These are phyloP conservation scores for Hansenula sp. DNA, from an alignment of 1,139 yeast genomes.

Conservation along the genomic window DNA sequence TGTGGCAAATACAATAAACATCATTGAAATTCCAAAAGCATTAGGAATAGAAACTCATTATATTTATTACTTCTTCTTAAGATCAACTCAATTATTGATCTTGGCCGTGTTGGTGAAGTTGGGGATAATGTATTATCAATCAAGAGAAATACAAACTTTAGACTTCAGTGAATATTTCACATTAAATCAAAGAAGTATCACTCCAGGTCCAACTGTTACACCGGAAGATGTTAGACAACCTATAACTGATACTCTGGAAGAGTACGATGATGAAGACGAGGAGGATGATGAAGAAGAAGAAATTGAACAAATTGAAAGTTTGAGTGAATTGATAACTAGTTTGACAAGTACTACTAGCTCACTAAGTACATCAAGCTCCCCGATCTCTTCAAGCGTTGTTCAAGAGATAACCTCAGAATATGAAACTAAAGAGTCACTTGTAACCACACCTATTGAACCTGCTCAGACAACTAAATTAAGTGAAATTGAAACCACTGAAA, in stretches of 20 bases:
- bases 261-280: background rate
- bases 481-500: too few relatives aligned
- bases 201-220: background rate
- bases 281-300: too few relatives aligned
- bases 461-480: too few relatives aligned
- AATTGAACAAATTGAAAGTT: too few relatives aligned
- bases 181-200: slow-evolving; percentile 14
- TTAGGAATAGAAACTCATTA: slow-evolving; percentile 22
- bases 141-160: slow-evolving; percentile 7
- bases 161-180: slow-evolving; percentile 22
- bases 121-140: slow-evolving; percentile 14
- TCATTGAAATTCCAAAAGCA: slow-evolving; percentile 52
- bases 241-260: background rate
- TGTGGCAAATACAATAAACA: slow-evolving; percentile 71
- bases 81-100: slow-evolving; percentile 12
- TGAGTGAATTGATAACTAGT: background rate
- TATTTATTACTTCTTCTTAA: slow-evolving; percentile 18
- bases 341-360: background rate
- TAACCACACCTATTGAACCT: too few relatives aligned
- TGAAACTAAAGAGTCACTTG: too few relatives aligned
- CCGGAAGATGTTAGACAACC: background rate
- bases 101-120: slow-evolving; percentile 7
- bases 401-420: background rate
- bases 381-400: background rate
- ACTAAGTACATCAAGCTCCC: too few relatives aligned